Evolutionary conservation across 2,329 filamentous ascomycete genomes (phyloP), one percentile per base, ranked within the genome.

Genomic region (Arthrobotrys iridis): DNA sequence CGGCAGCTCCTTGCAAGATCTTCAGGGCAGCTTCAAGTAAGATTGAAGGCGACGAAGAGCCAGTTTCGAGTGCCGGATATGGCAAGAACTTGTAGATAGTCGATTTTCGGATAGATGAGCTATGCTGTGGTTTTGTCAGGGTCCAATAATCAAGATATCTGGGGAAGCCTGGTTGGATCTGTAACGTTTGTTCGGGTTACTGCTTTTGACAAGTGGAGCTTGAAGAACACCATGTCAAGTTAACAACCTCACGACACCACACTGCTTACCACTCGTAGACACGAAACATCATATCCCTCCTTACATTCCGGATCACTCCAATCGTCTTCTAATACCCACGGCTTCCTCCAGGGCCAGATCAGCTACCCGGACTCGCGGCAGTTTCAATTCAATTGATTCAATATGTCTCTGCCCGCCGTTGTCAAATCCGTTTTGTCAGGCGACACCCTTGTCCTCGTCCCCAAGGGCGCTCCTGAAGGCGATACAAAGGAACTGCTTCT

Each of bases 401-500:
- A 45, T 37, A 67, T 63, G 62, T 67, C 70, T 24, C 22, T 37
- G 35, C 24, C 70, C 30, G 71, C 71, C n/a, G 20, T 68, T 30
- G 71, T 75, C 63, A 75, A 75, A 63, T 75, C 71, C 20, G 63
- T 75, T 41, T 37, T 75, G 60, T 75, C 71, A 35, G 71, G 71
- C 71, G 71, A 75, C 63, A 68, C 71, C 63, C 63, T 75, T 55
- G 71, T 75, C 37, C 58, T 75, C 5, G n/a, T 68, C 13, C 63
- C 71, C 57, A 75, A 64, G 43, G 57, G 46, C 33, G 43, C 70
- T 30, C 40, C 62, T 28, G 46, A 37, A 5, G 63, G 63, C 35
- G 71, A 75, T n/a, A 11, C 63, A 11, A 68, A 75, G 33, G 71
- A 75, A 59, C 35, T 22, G 48, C 20, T 59, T 18, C 58, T 99